phyloP scores from a whole-genome alignment of 2,329 filamentous ascomycete species.

The Fusarium praegraminearum region DNA sequence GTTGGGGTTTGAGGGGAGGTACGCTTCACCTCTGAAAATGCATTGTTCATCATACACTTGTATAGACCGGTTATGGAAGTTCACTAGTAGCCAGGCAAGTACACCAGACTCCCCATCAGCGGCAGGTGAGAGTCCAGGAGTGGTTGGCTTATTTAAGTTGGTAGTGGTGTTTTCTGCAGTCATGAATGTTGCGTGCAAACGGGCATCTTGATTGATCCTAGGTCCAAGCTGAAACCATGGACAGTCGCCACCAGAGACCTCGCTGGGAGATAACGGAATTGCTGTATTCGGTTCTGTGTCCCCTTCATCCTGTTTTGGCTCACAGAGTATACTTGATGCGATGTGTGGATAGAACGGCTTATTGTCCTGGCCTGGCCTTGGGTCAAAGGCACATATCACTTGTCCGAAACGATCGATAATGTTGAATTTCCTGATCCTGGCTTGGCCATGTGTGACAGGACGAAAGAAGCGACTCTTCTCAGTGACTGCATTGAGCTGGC shows the following conservation, averaged over 20 bases:
- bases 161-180: not conserved
- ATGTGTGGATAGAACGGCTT: not conserved
- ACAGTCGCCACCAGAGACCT: not conserved
- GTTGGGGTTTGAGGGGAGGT: not conserved
- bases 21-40: not conserved
- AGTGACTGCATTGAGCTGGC: not conserved
- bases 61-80: slow-evolving; percentile 6
- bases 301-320: not conserved
- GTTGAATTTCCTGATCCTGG: not conserved
- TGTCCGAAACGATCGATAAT: not conserved
- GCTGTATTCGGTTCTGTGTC: not conserved
- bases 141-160: too few species aligned
- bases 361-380: not conserved
- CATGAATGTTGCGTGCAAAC: not conserved
- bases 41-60: not conserved
- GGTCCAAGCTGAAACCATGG: not conserved
- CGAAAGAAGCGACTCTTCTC: not conserved
- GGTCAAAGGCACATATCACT: not conserved
- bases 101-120: not conserved
- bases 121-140: not conserved
- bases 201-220: not conserved
- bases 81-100: not conserved
- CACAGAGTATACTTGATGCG: not conserved
- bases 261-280: not conserved
- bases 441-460: not conserved